phyloP scores from a whole-genome alignment of 2,329 filamentous ascomycete genomes.

The Botrytis byssoidea region DNA sequence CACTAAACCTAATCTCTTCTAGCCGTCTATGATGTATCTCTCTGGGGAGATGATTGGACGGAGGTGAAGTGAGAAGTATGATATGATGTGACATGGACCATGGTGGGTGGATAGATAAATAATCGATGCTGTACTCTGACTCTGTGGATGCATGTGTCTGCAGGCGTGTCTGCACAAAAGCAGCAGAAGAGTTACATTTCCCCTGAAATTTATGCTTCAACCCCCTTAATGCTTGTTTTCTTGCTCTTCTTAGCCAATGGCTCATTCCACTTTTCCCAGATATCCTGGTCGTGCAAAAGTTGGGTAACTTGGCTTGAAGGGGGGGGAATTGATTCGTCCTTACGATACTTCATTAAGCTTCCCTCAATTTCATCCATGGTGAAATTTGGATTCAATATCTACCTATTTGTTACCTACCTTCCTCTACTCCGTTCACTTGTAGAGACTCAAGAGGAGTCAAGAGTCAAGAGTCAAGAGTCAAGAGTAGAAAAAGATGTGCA shows the following conservation, averaged over 20 bases:
- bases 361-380: neutral
- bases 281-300: neutral
- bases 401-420: too few relatives aligned
- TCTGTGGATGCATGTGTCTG: neutral
- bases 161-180: neutral
- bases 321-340: neutral
- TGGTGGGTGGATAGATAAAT: neutral
- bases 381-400: neutral
- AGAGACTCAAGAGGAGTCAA: neutral
- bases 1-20: conserved; percentile 7
- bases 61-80: neutral
- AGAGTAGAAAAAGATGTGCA: neutral
- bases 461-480: neutral
- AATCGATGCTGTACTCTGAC: neutral
- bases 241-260: neutral
- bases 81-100: neutral
- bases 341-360: neutral
- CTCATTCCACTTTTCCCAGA: neutral
- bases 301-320: neutral
- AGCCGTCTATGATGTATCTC: neutral
- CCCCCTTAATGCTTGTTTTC: conserved; percentile 3
- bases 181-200: neutral
- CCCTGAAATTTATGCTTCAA: conserved; percentile 8
- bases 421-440: neutral
- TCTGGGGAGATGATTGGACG: neutral